These are phyloP conservation scores for Talaromyces adpressus DNA, from an alignment of 495 filamentous ascomycete species.

Conservation along the genomic window DNA sequence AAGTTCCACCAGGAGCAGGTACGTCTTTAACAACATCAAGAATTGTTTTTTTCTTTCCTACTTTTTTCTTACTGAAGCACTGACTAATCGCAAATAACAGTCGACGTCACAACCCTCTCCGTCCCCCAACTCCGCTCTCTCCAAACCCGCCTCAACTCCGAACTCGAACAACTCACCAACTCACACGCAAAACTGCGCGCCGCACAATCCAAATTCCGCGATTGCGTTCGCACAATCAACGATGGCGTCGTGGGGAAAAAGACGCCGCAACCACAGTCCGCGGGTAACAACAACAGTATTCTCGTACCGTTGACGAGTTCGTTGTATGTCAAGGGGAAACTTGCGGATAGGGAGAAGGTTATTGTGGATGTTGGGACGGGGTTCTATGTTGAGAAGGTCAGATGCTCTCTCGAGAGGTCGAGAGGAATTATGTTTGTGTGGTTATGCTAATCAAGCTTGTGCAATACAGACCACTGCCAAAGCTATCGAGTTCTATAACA, in stretches of 20 bases:
- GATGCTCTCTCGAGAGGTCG: not conserved
- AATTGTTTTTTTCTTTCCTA: not conserved
- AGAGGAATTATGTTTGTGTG: not conserved
- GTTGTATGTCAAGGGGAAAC: conserved; percentile 80
- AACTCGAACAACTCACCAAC: conserved; percentile 83
- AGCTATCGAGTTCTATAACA: conserved; percentile 76
- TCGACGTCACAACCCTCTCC: conserved; percentile 57
- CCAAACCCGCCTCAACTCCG: conserved; percentile 91
- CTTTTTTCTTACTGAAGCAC: not conserved
- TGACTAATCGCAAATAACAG: conserved; percentile 23
- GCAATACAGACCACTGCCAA: conserved; percentile 52
- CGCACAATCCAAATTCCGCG: conserved; percentile 84
- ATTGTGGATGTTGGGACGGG: conserved; percentile 95
- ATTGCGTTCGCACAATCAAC: conserved; percentile 72
- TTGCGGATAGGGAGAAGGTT: conserved; percentile 71
- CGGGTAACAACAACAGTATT: conserved; percentile 45
- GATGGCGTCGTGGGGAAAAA: conserved; percentile 43
- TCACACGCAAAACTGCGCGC: conserved; percentile 84
- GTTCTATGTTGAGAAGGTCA: conserved; percentile 91
- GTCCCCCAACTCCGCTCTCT: conserved; percentile 53
- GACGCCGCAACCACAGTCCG: conserved; percentile 14
- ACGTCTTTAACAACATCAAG: conserved; percentile 2
- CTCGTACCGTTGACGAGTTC: conserved; percentile 89
- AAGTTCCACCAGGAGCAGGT: conserved; percentile 26
- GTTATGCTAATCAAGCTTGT: not conserved